Evolutionary conservation across 2,329 filamentous ascomycete species (phyloP).

Genomic region (Alternaria incomplexa): DNA sequence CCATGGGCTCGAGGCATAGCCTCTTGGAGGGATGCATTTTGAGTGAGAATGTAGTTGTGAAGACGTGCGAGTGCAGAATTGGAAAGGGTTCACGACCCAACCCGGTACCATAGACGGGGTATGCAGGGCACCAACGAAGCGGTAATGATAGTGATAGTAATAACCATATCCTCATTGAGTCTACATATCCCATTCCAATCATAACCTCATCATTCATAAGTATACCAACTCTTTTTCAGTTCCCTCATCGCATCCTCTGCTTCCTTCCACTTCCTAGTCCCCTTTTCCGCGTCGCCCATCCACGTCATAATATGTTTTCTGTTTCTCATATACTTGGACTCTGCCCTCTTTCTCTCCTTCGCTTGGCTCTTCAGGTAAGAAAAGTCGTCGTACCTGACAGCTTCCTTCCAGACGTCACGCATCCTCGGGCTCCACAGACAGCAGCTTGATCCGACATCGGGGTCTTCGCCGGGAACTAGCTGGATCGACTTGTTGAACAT

Average conservation of each 20-base stretch:
- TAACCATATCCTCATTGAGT: background rate
- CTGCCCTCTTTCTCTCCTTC: slow-evolving; percentile 54
- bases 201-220: slow-evolving; percentile 30
- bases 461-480: slow-evolving; percentile 58
- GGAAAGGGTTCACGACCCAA: too few relatives aligned
- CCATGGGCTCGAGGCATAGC: too few relatives aligned
- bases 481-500: slow-evolving; percentile 62
- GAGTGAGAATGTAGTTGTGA: background rate
- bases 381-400: slow-evolving; percentile 71
- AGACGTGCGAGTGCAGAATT: too few relatives aligned
- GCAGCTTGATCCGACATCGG: slow-evolving; percentile 60
- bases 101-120: background rate
- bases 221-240: slow-evolving; percentile 38
- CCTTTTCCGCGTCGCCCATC: slow-evolving; percentile 29
- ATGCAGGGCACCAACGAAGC: background rate
- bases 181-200: background rate
- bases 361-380: slow-evolving; percentile 67
- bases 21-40: too few relatives aligned
- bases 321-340: slow-evolving; percentile 53
- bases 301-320: slow-evolving; percentile 43
- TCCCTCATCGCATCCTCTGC: slow-evolving; percentile 32
- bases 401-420: slow-evolving; percentile 72
- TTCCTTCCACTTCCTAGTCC: slow-evolving; percentile 31
- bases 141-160: background rate
- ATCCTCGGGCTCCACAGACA: slow-evolving; percentile 83